Base-by-base conservation (phyloP, 116 monocot genomes). In the Dioscorea cayenensis region DNA sequence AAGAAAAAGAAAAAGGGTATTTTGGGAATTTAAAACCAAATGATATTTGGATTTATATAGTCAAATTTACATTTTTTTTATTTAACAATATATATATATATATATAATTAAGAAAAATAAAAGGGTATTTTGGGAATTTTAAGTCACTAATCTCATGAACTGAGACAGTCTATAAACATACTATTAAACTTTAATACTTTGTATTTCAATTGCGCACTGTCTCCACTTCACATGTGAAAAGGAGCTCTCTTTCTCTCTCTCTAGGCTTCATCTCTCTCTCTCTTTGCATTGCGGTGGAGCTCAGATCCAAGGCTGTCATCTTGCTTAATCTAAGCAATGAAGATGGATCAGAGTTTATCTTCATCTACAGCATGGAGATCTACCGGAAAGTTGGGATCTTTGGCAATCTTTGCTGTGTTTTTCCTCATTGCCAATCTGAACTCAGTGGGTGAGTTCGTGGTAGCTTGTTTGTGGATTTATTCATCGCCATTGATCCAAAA, bases 391-490 rank as follows among this genome's bases (percentile, higher is more conserved):
- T 37, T 78, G 17, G 9, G 69, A 68, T 49, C 66, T 77, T 75
- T 78, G 36, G 71, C 63, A 62, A 13, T 71, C 16, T 29, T 70
- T 50, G 43, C 77, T 18, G 65, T 71, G 29, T 23, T 77, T 14
- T 70, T 77, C 35, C 21, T 77, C 61, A 66, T 59, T 27, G 71
- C 77, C 50, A 66, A 27, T 63, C 60, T 82, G 13, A 71, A 49
- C 0, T 21, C 71, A 28, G 50, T 73, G 70, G 77, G 82, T 77
- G 65, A 70, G 62, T 71, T 2, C 27, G 70, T 29, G 5, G 16
- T 12, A 22, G 48, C 49, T 62, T 43, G 49, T 62, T 38, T 72
- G 17, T 28, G 20, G 22, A 3, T n/a, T 21, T 18, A 5, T 52
- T 52, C 13, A 25, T 13, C 12, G 14, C 52, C n/a, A 27, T 69